Evolutionary conservation across 495 filamentous ascomycete species (phyloP).

Genomic region (Oleoguttula mirabilis): DNA sequence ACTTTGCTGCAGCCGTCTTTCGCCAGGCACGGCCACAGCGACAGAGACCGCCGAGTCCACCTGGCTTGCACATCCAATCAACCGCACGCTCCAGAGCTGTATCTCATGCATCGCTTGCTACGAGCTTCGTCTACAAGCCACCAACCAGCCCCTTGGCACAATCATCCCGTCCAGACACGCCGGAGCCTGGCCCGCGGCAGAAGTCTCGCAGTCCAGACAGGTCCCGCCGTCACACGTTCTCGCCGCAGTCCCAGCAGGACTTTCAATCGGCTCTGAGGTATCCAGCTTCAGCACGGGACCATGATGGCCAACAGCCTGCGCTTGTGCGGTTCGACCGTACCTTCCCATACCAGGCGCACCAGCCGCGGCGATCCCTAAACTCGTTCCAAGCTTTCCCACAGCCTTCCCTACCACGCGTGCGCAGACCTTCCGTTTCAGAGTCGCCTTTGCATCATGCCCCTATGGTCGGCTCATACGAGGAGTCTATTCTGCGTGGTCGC

Average conservation of each 20-base stretch:
- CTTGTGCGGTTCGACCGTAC: conserved; percentile 41
- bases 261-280: conserved; percentile 31
- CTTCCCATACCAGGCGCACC: conserved; percentile 54
- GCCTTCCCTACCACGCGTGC: conserved; percentile 44
- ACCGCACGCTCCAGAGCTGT: conserved; percentile 36
- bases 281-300: conserved; percentile 21
- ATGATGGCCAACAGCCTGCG: conserved; percentile 16
- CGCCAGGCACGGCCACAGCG: conserved; percentile 13
- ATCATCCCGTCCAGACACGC: conserved; percentile 69
- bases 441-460: conserved; percentile 76
- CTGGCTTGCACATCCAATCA: neutral
- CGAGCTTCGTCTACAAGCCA: conserved; percentile 71
- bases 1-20: conserved; percentile 25
- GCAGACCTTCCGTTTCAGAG: conserved; percentile 68
- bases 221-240: conserved; percentile 49
- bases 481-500: conserved; percentile 83
- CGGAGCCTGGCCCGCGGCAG: conserved; percentile 28
- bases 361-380: conserved; percentile 58
- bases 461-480: conserved; percentile 96
- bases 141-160: conserved; percentile 89
- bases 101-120: conserved; percentile 62
- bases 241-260: conserved; percentile 42
- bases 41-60: neutral
- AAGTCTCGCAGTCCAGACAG: conserved; percentile 31
- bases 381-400: conserved; percentile 50